Percentiles rank a stretch among this genome's conserved stretches.
phyloP scores from a whole-genome alignment of 2,329 filamentous ascomycete genomes.

The Verticillium albo-atrum region DNA sequence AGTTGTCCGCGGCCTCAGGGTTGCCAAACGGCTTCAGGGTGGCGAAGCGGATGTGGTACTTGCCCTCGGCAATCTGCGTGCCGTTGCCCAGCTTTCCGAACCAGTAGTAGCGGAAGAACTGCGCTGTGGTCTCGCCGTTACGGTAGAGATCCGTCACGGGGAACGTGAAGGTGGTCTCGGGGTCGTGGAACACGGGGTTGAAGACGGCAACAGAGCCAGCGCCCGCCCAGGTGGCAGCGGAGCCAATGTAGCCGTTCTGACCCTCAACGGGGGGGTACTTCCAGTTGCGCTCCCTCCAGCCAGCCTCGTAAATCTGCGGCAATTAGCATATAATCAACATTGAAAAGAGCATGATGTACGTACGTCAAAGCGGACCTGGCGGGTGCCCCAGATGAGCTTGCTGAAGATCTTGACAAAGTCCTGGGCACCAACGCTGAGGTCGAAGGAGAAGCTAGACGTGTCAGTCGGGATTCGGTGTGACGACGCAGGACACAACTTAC shows the following conservation, averaged over 20 bases:
- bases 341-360: background rate
- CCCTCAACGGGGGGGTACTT: conserved; percentile 34
- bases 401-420: conserved; percentile 15
- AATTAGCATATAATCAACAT: background rate
- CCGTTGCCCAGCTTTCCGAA: conserved; percentile 40
- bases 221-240: conserved; percentile 22
- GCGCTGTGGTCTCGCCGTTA: conserved; percentile 6
- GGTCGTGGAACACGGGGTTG: conserved; percentile 15
- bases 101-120: conserved; percentile 28
- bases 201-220: conserved; percentile 11
- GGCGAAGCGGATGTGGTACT: conserved; percentile 35
- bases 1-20: conserved; percentile 33
- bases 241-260: conserved; percentile 34
- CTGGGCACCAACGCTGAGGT: conserved; percentile 11
- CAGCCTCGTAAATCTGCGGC: conserved; percentile 28
- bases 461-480: background rate
- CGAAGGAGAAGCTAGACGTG: conserved; percentile 5
- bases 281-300: conserved; percentile 36
- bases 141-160: conserved; percentile 16
- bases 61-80: conserved; percentile 32
- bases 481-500: background rate
- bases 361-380: conserved; percentile 14
- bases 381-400: conserved; percentile 16
- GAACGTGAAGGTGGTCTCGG: conserved; percentile 19
- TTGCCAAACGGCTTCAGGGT: conserved; percentile 36